A percentile compares a stretch with the other conserved stretches of the same genome.
These are phyloP conservation scores for Colletotrichum scovillei DNA, from an alignment of 2,329 filamentous ascomycete species.

Conservation along the genomic window DNA sequence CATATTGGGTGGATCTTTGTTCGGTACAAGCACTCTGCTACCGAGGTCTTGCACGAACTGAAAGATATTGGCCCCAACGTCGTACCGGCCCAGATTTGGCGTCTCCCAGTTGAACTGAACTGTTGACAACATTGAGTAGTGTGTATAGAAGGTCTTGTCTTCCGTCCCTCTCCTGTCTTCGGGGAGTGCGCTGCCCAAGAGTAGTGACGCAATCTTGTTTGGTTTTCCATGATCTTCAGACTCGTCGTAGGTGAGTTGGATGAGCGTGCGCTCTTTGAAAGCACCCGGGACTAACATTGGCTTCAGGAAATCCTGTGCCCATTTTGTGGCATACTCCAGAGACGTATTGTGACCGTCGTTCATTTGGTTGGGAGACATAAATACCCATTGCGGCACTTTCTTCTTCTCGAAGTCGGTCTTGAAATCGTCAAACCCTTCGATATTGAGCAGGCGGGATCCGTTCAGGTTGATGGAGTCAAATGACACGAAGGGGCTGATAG, in stretches of 20 bases:
- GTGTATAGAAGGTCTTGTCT: conserved; percentile 61
- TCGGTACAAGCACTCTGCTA: conserved; percentile 46
- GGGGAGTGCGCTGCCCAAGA: conserved; percentile 66
- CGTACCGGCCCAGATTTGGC: conserved; percentile 55
- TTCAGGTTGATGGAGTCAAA: conserved; percentile 53
- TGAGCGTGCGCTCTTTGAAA: conserved; percentile 64
- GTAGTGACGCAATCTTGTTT: conserved; percentile 65
- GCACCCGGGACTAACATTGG: conserved; percentile 62
- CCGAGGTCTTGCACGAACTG: conserved; percentile 51
- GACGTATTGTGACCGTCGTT: conserved; percentile 73
- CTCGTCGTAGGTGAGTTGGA: conserved; percentile 70
- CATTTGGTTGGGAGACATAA: conserved; percentile 73
- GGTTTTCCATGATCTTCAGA: conserved; percentile 61
- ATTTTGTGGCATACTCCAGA: conserved; percentile 61
- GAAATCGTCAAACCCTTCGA: conserved; percentile 74
- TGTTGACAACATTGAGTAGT: conserved; percentile 56
- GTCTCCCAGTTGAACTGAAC: conserved; percentile 56
- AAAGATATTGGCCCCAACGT: conserved; percentile 52
- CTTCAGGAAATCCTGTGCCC: conserved; percentile 63
- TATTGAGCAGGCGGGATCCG: conserved; percentile 62
- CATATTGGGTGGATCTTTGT: conserved; percentile 49
- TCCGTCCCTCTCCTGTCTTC: conserved; percentile 57
- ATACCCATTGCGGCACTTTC: conserved; percentile 72
- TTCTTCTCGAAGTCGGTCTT: conserved; percentile 65
- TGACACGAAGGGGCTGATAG: conserved; percentile 52